A percentile compares a stretch with the other conserved stretches of the same genome.
phyloP scores from a whole-genome alignment of 345 rosid genomes.

The Aquilaria yunnanensis region DNA sequence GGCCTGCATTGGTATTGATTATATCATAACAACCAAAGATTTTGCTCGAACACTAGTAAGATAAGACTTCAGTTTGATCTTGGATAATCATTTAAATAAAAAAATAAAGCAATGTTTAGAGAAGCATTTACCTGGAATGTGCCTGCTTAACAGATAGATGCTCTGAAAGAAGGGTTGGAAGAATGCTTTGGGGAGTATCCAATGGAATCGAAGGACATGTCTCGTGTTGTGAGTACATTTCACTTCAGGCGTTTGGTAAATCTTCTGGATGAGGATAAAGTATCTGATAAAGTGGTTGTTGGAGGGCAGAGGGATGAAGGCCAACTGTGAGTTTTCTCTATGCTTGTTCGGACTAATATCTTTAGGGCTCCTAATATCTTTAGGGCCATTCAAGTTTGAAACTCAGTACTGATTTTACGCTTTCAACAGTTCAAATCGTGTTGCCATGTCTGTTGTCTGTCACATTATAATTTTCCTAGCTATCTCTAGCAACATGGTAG shows the following conservation, averaged over 20 bases:
- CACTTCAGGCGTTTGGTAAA: constrained; percentile 74
- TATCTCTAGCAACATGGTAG: background rate
- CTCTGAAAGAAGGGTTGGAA: constrained; percentile 53
- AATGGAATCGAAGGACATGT: constrained; percentile 68
- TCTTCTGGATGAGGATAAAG: constrained; percentile 80
- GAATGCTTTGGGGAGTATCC: constrained; percentile 68
- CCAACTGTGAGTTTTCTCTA: constrained; percentile 50
- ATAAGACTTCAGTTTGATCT: constrained; percentile 1
- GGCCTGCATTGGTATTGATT: constrained; percentile 83
- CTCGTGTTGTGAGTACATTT: constrained; percentile 68
- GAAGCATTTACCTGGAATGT: constrained; percentile 5
- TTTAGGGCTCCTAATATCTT: background rate
- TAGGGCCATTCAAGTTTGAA: background rate
- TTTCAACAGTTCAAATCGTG: background rate
- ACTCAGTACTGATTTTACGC: background rate
- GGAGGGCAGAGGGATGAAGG: constrained; percentile 74
- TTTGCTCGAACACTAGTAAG: constrained; percentile 73
- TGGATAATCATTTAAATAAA: background rate
- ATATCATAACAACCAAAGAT: constrained; percentile 72
- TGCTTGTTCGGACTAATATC: background rate
- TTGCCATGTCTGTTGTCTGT: too few species aligned
- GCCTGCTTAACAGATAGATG: constrained; percentile 44
- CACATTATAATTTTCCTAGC: background rate
- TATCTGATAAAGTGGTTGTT: constrained; percentile 62
- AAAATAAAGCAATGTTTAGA: background rate